A percentile compares a stretch with the other conserved stretches of the same genome.
phyloP scores from a whole-genome alignment of 2,329 filamentous ascomycete genomes.

The Didymosphaeria variabile region DNA sequence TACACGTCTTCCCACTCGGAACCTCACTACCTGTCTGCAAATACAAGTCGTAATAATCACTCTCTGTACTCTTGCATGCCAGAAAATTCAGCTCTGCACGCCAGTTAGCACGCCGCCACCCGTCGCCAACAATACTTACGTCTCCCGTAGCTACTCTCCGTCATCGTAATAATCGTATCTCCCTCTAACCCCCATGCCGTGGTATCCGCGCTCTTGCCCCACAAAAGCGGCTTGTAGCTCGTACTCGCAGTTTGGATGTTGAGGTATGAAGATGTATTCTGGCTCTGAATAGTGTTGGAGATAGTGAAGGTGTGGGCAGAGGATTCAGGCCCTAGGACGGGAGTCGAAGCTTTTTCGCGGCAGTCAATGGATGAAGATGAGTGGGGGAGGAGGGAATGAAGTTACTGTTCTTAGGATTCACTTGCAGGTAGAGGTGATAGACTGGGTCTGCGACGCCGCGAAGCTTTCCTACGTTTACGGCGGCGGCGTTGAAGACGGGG shows the following conservation, averaged over 20 bases:
- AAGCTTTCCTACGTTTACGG: slow-evolving; percentile 59
- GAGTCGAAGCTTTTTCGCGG: slow-evolving; percentile 45
- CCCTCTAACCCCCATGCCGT: slow-evolving; percentile 62
- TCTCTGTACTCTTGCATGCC: slow-evolving; percentile 54
- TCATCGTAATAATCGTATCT: slow-evolving; percentile 59
- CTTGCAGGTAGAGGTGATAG: slow-evolving; percentile 64
- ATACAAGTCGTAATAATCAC: slow-evolving; percentile 61
- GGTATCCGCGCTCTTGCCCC: slow-evolving; percentile 53
- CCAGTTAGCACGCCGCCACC: slow-evolving; percentile 4
- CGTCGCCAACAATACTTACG: slow-evolving; percentile 31
- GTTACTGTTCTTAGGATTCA: slow-evolving; percentile 54
- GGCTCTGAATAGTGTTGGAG: slow-evolving; percentile 59
- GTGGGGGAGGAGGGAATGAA: background rate
- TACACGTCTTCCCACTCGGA: slow-evolving; percentile 61
- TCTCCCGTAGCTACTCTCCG: slow-evolving; percentile 56
- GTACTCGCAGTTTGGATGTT: slow-evolving; percentile 58
- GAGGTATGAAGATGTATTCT: slow-evolving; percentile 59
- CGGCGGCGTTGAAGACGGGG: slow-evolving; percentile 27
- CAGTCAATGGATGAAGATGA: background rate
- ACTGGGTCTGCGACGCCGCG: slow-evolving; percentile 61
- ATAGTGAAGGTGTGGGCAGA: slow-evolving; percentile 62
- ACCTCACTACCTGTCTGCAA: slow-evolving; percentile 62
- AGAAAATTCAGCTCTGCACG: slow-evolving; percentile 62
- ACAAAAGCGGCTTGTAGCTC: slow-evolving; percentile 63
- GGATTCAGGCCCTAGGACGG: slow-evolving; percentile 63